Percentiles rank a stretch among this genome's conserved stretches.
Evolutionary conservation across 108 stramenopile species (phyloP).

Genomic region (Fistulifera solaris): DNA sequence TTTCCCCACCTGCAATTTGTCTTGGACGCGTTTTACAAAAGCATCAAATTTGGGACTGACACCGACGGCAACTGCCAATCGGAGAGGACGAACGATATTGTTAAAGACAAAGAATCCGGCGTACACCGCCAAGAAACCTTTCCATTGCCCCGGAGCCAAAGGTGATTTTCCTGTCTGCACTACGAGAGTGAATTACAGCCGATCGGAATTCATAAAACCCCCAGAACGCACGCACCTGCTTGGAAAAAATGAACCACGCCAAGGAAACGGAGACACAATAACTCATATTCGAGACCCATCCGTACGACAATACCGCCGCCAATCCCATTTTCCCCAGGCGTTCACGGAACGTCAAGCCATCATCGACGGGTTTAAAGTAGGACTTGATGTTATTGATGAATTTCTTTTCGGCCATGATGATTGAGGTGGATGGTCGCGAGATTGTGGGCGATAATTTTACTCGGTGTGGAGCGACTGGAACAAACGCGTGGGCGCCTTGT

Average conservation of each 20-base stretch:
- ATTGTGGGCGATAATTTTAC: too few species aligned
- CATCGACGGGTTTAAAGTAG: background rate
- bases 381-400: background rate
- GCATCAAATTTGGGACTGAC: slow-evolving; percentile 59
- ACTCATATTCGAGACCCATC: slow-evolving; percentile 79
- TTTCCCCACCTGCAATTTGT: slow-evolving; percentile 25
- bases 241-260: slow-evolving; percentile 63
- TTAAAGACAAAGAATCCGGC: slow-evolving; percentile 74
- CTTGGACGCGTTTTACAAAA: slow-evolving; percentile 35
- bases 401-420: too few species aligned
- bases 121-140: slow-evolving; percentile 77
- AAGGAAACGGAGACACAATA: slow-evolving; percentile 61
- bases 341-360: slow-evolving; percentile 19
- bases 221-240: slow-evolving; percentile 21
- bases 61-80: slow-evolving; percentile 51
- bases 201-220: too few species aligned
- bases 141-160: slow-evolving; percentile 84
- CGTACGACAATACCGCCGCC: slow-evolving; percentile 76
- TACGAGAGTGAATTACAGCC: background rate
- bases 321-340: slow-evolving; percentile 70
- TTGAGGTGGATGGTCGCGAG: too few species aligned
- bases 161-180: slow-evolving; percentile 68
- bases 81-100: slow-evolving; percentile 75
- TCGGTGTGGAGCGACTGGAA: too few species aligned
- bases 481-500: too few species aligned